Conservation (phyloP, 352 stramenopile species). For the Globisporangium sylvaticum region DNA sequence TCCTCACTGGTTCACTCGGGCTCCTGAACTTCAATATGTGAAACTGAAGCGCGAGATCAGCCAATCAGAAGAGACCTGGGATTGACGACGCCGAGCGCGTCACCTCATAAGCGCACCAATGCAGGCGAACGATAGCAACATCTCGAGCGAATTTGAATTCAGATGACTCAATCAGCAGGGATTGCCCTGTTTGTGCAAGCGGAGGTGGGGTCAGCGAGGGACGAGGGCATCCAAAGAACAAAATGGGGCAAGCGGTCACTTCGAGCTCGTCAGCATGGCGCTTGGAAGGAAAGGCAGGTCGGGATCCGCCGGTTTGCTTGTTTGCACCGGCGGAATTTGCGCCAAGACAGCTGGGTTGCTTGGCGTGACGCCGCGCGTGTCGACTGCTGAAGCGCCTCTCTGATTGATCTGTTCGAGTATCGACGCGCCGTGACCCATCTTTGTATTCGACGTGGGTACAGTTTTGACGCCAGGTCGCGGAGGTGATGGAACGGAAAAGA, state of each 20-base stretch:
- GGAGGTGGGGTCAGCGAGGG: too few species aligned
- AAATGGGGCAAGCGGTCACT: background rate
- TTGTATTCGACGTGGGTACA: background rate
- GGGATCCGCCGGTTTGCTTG: too few species aligned
- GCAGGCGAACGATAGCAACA: background rate
- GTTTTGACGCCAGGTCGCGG: background rate
- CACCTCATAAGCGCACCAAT: background rate
- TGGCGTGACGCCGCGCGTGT: slow-evolving; percentile 4
- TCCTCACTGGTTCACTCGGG: background rate
- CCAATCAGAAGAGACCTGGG: background rate
- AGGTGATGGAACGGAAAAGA: background rate
- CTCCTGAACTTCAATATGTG: background rate
- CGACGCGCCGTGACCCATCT: slow-evolving; percentile 4
- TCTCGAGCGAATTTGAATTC: background rate
- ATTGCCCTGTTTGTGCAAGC: too few species aligned
- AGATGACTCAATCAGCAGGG: background rate
- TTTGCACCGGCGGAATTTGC: background rate
- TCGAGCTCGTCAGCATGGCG: background rate
- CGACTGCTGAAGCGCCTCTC: slow-evolving; percentile 9
- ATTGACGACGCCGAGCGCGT: background rate
- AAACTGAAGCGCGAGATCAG: slow-evolving; percentile 1
- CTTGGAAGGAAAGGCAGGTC: background rate
- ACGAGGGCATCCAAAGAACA: background rate
- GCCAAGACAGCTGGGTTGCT: background rate
- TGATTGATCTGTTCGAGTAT: slow-evolving; percentile 10